phyloP scores from a whole-genome alignment of 306 rosid genomes.

The Astragalus membranaceus region DNA sequence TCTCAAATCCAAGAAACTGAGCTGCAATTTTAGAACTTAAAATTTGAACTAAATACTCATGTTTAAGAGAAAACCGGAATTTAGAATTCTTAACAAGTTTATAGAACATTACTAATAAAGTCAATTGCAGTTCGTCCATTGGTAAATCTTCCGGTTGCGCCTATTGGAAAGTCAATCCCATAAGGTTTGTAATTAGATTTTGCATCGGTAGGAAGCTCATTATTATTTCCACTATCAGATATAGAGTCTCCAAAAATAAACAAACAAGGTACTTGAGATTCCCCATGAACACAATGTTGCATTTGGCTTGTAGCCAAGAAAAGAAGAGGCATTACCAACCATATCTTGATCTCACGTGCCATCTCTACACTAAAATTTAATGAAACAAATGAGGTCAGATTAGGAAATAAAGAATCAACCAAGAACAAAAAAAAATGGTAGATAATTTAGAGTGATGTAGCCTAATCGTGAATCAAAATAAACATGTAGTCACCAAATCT shows the following conservation, averaged over 20 bases:
- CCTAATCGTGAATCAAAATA: too few relatives aligned
- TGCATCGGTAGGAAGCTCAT: conserved; percentile 13
- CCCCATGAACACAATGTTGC: conserved; percentile 10
- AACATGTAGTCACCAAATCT: too few relatives aligned
- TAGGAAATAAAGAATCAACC: background rate
- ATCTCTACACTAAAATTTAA: background rate
- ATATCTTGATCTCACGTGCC: background rate
- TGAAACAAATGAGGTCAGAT: background rate
- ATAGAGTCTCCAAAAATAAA: conserved; percentile 73
- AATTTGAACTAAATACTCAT: background rate
- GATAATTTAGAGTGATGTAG: too few relatives aligned
- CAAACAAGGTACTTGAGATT: conserved; percentile 38
- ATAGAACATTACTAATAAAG: conserved; percentile 16
- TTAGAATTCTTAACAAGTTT: too few relatives aligned
- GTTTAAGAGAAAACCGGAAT: too few relatives aligned
- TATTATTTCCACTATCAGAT: conserved; percentile 61
- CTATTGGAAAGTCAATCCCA: conserved; percentile 45
- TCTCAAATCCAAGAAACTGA: conserved; percentile 26
- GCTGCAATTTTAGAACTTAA: conserved; percentile 16
- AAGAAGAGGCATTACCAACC: conserved; percentile 11
- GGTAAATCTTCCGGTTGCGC: conserved; percentile 61
- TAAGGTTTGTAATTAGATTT: conserved; percentile 48
- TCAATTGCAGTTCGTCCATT: conserved; percentile 45
- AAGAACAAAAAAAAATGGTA: background rate
- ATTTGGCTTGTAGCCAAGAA: background rate